phyloP scores from a whole-genome alignment of 2,329 filamentous ascomycete genomes.

The Eutypa lata region DNA sequence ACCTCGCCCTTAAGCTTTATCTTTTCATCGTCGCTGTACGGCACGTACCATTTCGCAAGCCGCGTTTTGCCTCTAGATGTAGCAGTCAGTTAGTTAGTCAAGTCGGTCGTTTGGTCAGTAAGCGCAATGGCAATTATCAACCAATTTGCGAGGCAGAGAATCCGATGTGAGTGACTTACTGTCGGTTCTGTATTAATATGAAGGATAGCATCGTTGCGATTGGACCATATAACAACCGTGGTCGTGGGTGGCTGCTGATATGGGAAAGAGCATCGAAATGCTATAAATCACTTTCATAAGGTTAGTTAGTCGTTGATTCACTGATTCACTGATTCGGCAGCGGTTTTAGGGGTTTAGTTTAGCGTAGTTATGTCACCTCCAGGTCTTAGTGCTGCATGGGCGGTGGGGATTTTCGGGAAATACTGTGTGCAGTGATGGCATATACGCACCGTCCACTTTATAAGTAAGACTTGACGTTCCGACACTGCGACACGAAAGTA shows the following conservation, averaged over 20 bases:
- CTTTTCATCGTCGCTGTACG: slow-evolving; percentile 98
- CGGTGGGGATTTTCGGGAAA: background rate
- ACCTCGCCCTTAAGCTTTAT: slow-evolving; percentile 98
- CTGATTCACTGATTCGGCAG: background rate
- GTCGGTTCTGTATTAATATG: slow-evolving; percentile 41
- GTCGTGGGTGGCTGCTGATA: slow-evolving; percentile 4
- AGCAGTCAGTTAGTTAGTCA: no score
- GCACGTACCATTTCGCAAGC: slow-evolving; percentile 97
- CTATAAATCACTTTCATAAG: no score
- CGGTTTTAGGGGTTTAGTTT: background rate
- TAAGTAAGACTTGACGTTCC: no score
- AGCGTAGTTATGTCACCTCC: background rate
- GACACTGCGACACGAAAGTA: no score
- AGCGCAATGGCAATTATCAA: background rate
- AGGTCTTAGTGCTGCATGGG: background rate
- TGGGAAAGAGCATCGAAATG: no score
- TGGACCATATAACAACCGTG: background rate
- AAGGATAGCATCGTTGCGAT: slow-evolving; percentile 35
- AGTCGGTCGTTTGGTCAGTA: background rate
- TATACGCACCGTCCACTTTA: no score
- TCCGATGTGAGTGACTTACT: slow-evolving; percentile 30
- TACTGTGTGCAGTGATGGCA: no score
- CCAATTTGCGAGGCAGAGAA: no score
- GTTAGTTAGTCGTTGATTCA: no score
- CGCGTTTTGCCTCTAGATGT: slow-evolving; percentile 85